These are phyloP conservation scores for Nyctanthes arbortristis DNA, from an alignment of 257 asterid genomes.

Conservation along the genomic window DNA sequence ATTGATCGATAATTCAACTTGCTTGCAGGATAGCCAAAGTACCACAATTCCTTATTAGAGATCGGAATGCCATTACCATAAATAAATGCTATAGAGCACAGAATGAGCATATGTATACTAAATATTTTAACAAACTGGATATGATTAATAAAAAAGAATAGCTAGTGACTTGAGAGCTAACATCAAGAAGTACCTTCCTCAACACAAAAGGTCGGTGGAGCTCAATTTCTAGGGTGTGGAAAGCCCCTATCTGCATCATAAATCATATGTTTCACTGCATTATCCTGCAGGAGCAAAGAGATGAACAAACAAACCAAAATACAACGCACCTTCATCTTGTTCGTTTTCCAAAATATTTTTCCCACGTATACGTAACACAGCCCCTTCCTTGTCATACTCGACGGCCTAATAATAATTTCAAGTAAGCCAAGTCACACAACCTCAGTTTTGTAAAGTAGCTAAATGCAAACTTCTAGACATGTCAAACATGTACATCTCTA, in stretches of 20 bases:
- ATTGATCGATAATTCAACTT: not conserved
- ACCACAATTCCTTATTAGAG: not conserved
- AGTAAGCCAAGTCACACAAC: constrained; percentile 11
- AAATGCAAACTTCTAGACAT: not conserved
- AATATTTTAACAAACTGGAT: not conserved
- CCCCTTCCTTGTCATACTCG: constrained; percentile 95
- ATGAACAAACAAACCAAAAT: constrained; percentile 18
- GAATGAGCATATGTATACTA: not conserved
- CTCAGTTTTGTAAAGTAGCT: not conserved
- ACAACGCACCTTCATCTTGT: constrained; percentile 77
- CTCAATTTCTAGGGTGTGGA: constrained; percentile 96
- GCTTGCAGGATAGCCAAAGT: not conserved
- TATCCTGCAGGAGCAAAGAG: constrained; percentile 23
- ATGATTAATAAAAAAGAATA: not conserved
- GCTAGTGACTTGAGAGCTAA: not conserved
- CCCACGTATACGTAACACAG: constrained; percentile 90
- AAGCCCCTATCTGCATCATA: constrained; percentile 82
- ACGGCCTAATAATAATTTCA: constrained; percentile 43
- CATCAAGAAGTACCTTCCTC: constrained; percentile 59
- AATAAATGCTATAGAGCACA: not conserved
- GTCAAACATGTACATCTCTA: not conserved
- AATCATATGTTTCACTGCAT: constrained; percentile 17
- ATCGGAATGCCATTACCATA: not conserved
- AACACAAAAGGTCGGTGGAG: constrained; percentile 84
- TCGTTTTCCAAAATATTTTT: constrained; percentile 89